Conservation (phyloP, 2,329 filamentous ascomycete species). For the Cordyceps pruinosa region DNA sequence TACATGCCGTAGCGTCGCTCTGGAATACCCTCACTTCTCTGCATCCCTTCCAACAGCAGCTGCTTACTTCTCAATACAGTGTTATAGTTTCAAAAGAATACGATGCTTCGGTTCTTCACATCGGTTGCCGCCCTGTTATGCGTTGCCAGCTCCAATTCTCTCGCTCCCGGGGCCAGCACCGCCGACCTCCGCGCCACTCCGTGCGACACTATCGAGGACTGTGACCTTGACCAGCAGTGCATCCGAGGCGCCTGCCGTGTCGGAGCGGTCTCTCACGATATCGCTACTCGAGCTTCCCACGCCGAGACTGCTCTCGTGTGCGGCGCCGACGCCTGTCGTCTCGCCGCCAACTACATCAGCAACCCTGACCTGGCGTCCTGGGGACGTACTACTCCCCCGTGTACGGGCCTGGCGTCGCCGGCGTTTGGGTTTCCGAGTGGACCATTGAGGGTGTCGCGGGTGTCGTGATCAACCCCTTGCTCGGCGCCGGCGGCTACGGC, state of each 20-base stretch:
- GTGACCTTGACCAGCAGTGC: neutral
- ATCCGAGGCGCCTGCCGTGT: neutral
- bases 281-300: neutral
- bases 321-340: neutral
- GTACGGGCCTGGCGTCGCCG: neutral
- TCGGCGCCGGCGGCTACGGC: neutral
- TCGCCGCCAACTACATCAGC: neutral
- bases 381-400: neutral
- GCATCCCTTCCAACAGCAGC: too few relatives aligned
- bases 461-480: neutral
- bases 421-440: neutral
- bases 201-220: neutral
- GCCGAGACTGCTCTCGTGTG: neutral
- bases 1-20: too few relatives aligned
- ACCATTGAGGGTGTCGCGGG: neutral
- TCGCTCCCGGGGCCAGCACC: neutral
- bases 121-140: neutral
- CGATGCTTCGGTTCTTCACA: too few relatives aligned
- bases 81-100: too few relatives aligned
- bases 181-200: neutral
- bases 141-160: neutral
- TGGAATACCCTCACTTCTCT: too few relatives aligned
- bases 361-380: neutral
- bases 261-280: neutral
- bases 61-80: too few relatives aligned